phyloP scores from a whole-genome alignment of 805 yeast species.

The Sugiyamaella mastotermitis region DNA sequence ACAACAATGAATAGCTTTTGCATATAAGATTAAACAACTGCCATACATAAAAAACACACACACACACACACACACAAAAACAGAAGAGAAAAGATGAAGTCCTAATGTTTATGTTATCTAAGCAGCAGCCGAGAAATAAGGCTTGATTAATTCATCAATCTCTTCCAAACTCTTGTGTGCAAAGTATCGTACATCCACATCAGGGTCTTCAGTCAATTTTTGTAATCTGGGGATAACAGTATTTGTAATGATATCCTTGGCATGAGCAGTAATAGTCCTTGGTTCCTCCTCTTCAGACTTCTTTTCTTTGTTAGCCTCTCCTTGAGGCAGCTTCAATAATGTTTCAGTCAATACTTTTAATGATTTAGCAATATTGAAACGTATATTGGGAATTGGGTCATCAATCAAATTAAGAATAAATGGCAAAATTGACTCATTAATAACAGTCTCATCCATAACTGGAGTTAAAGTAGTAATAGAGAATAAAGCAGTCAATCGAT shows the following conservation, averaged over 20 bases:
- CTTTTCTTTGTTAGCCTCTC: conserved; percentile 1
- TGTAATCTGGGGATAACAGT: conserved; percentile 60
- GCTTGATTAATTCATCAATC: conserved; percentile 20
- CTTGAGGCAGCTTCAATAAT: conserved; percentile 25
- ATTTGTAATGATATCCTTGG: conserved; percentile 34
- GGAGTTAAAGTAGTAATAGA: conserved; percentile 80
- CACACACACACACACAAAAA: conserved; percentile 1
- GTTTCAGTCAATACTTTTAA: conserved; percentile 56
- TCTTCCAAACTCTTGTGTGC: conserved; percentile 58
- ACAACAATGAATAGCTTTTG: conserved; percentile 1
- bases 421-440: conserved; percentile 66
- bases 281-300: conserved; percentile 1
- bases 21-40: too few species aligned
- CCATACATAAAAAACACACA: conserved; percentile 1
- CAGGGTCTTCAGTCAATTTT: conserved; percentile 62
- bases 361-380: conserved; percentile 91
- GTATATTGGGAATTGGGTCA: conserved; percentile 90
- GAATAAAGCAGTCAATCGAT: conserved; percentile 84
- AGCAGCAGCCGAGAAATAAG: too few species aligned
- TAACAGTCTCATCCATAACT: conserved; percentile 54
- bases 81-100: not conserved
- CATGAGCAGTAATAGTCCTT: not conserved
- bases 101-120: not conserved
- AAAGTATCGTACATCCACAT: conserved; percentile 84
- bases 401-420: conserved; percentile 63